phyloP scores from a whole-genome alignment of 345 rosid species.

The Melastoma malabathricum region DNA sequence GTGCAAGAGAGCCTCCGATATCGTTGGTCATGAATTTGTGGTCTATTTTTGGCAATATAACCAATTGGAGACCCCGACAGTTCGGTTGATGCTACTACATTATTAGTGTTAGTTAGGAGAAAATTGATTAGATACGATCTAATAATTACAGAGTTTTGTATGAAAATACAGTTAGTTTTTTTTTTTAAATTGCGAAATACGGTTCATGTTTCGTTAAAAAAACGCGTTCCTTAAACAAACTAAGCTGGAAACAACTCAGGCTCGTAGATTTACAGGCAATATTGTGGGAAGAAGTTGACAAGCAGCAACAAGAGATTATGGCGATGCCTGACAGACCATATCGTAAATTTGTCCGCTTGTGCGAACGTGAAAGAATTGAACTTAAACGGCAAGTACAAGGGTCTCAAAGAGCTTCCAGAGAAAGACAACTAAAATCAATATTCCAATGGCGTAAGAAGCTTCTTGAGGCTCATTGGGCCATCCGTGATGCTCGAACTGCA shows the following conservation, averaged over 20 bases:
- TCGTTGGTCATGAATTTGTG: too few species aligned
- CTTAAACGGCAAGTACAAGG: constrained; percentile 79
- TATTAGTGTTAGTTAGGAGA: too few species aligned
- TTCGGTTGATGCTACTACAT: too few species aligned
- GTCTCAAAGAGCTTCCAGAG: constrained; percentile 73
- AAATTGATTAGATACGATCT: too few species aligned
- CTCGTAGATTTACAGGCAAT: constrained; percentile 74
- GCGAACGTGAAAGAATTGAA: constrained; percentile 94
- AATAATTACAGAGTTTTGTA: too few species aligned
- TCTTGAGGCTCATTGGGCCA: constrained; percentile 94
- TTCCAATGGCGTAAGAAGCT: constrained; percentile 99
- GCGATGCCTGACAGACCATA: constrained; percentile 98
- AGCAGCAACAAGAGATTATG: constrained; percentile 95
- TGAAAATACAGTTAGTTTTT: too few species aligned
- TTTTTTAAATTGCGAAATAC: too few species aligned
- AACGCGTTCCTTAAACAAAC: too few species aligned
- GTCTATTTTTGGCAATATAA: too few species aligned
- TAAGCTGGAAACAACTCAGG: constrained; percentile 72
- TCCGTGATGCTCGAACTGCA: constrained; percentile 97
- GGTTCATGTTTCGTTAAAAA: too few species aligned
- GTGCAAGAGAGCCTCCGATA: too few species aligned
- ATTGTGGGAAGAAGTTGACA: constrained; percentile 84
- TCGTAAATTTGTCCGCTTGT: constrained; percentile 88
- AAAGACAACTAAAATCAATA: constrained; percentile 89
- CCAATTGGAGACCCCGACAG: too few species aligned